Evolutionary conservation across 345 rosid species (phyloP).

Genomic region (Eucalyptus curtisii): DNA sequence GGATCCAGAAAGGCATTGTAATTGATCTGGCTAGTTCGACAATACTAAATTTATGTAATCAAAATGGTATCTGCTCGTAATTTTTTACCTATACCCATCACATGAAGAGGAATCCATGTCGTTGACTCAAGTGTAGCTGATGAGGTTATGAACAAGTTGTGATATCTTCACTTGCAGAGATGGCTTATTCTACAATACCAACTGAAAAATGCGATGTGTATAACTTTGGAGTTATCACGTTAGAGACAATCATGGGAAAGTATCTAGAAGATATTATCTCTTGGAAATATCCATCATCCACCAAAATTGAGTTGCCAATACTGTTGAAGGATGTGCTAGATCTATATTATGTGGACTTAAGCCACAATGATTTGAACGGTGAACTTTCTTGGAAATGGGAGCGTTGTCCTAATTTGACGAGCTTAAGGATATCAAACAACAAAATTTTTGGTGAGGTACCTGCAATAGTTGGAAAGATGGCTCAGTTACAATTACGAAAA

Average conservation of each 20-base stretch:
- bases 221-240: background rate
- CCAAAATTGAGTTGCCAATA: background rate
- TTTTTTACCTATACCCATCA: background rate
- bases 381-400: background rate
- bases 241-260: background rate
- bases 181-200: background rate
- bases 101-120: background rate
- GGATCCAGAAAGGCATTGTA: background rate
- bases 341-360: background rate
- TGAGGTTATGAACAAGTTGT: background rate
- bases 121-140: background rate
- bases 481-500: fast-evolving
- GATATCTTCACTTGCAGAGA: background rate
- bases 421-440: no score
- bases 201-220: background rate
- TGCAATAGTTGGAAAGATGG: no score
- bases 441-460: background rate
- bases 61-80: background rate
- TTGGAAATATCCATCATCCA: background rate
- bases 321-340: background rate
- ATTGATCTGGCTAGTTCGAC: background rate
- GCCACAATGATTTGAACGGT: background rate
- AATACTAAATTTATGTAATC: background rate
- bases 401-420: background rate
- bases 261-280: background rate